These are phyloP conservation scores for Biscogniauxia marginata DNA, from an alignment of 2,329 filamentous ascomycete genomes.

Conservation along the genomic window DNA sequence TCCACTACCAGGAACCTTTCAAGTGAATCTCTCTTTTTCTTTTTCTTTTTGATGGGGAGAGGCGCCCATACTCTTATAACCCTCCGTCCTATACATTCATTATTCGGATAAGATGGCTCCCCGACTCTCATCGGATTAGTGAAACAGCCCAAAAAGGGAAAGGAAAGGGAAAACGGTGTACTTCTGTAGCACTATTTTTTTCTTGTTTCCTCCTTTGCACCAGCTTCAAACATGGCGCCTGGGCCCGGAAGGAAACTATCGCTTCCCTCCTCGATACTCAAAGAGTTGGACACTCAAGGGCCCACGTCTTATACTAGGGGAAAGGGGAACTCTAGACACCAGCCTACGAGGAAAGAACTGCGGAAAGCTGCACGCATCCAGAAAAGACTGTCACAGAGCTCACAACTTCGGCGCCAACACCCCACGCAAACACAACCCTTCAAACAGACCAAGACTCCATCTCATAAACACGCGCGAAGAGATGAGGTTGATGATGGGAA, in stretches of 20 bases:
- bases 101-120: no score
- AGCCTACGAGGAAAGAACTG: constrained; percentile 32
- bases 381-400: constrained; percentile 28
- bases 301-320: constrained; percentile 10
- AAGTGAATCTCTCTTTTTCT: no score
- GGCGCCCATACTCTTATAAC: no score
- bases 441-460: constrained; percentile 2
- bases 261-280: constrained; percentile 43
- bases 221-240: constrained; percentile 31
- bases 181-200: no score
- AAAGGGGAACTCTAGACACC: constrained; percentile 17
- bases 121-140: no score
- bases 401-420: constrained; percentile 23
- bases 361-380: constrained; percentile 31
- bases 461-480: constrained; percentile 6
- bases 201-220: no score
- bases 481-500: constrained; percentile 19
- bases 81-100: no score
- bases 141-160: no score
- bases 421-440: constrained; percentile 8
- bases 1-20: no score
- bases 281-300: constrained; percentile 40
- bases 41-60: no score
- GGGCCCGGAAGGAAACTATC: constrained; percentile 37
- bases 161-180: no score